Evolutionary conservation across 1,139 yeast species (phyloP), one percentile per base, ranked within the genome.

Genomic region (Lipomyces yarrowii): DNA sequence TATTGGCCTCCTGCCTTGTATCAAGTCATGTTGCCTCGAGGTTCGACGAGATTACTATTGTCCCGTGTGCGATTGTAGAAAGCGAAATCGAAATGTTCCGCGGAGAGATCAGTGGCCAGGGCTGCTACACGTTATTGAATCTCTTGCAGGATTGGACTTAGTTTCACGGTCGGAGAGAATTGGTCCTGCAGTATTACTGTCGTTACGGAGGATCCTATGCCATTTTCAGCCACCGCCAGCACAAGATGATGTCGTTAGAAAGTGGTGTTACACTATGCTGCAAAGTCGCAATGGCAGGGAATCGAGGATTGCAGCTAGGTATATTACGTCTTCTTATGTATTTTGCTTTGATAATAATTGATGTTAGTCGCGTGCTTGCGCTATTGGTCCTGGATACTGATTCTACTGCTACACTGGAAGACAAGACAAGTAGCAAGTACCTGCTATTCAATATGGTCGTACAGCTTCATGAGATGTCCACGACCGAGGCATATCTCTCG

Each of bases 401-500:
- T 8, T 51, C 64, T 10, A 56, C 59, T 15, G 57, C 55, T 1
- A 32, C 13, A 30, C 33, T 48, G 56, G 18, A 26, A 8, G 32
- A 51, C 30, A 23, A 39, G 56, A 15, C 67, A 60, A 35, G 58
- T 59, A 23, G 32, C 53, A 13, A 54, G 56, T 30, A 53, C 42
- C 64, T 69, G 11, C 53, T 65, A 33, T 64, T 68, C 30, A 63
- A 67, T 35, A 13, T 64, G 37, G 35, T 70, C 23, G 61, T 60
- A 32, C 58, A 56, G 2, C 37, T 64, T 6, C 53, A 56, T 53
- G 54, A 23, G 13, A 3, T 21, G 46, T 57, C 35, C 52, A 33
- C 46, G 23, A 56, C 57, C 15, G 62, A 61, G 30, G 30, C 75
- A 4, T 82, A 85, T 72, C 76, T 88, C 58, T 87, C 85, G 8